Evolutionary conservation across 306 rosid genomes (phyloP), one percentile per base, ranked within the genome.

Genomic region (Leucaena leucocephala): DNA sequence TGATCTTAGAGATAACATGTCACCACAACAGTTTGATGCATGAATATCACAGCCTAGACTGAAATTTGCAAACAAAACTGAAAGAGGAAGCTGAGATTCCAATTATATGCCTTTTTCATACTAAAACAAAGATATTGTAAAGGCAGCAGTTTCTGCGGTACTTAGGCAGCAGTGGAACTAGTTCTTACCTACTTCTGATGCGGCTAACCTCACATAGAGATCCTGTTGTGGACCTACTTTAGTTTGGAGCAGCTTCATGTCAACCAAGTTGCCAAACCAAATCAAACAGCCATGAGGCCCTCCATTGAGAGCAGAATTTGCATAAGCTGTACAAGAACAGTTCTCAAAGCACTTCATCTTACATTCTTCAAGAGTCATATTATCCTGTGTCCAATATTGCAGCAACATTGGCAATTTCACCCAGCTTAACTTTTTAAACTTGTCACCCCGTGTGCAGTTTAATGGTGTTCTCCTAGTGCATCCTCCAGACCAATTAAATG

Each of bases 221-320:
- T 55, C 61, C 61, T 55, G 33, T 55, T 55, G 61, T n/a, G 61
- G 61, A 55, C 61, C 22, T 8, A 3, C 59, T 52, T 1, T 52
- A 52, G 59, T 52, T 52, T 52, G 10, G 12, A 55, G 61, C 27
- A 55, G 5, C 12, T 8, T 55, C 27, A 55, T 55, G 61, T 55
- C 61, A 55, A 55, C 33, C 61, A n/a, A 55, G 12, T 55, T n/a
- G 27, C 61, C 61, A 19, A 55, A 55, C 61, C 61, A 55, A 55
- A 55, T n/a, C 61, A 55, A 55, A 6, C 61, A 52, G 59, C 59
- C 59, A 52, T 52, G 27, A 55, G 33, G 61, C 61, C 61, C 61
- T 52, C 33, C 61, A 55, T 55, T 6, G 27, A 55, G 4, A n/a
- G 61, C 27, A 19, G 33, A 55, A n/a, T 54, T n/a, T 54, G 61